phyloP scores from a whole-genome alignment of 2,329 filamentous ascomycete species.

The Monosporascus sp. region DNA sequence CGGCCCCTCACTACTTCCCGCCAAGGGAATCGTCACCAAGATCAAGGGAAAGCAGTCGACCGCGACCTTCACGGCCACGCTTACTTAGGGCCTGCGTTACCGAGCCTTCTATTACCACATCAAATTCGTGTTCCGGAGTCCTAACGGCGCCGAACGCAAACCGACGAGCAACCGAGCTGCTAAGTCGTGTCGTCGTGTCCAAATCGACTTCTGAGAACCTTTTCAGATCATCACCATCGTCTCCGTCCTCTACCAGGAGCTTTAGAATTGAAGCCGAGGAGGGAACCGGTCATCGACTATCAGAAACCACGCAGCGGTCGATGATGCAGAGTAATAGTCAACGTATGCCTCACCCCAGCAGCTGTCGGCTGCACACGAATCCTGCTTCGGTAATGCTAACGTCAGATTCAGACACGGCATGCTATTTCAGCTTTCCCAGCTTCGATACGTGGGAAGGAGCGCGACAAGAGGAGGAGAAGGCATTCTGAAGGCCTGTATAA shows the following conservation, averaged over 20 bases:
- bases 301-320: slow-evolving; percentile 14
- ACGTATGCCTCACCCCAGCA: slow-evolving; percentile 15
- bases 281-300: slow-evolving; percentile 12
- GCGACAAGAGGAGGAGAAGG: slow-evolving; percentile 36
- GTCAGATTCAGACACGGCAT: slow-evolving; percentile 34
- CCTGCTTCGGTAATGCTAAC: slow-evolving; percentile 9
- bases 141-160: slow-evolving; percentile 44
- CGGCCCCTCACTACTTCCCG: slow-evolving; percentile 30
- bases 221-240: slow-evolving; percentile 20
- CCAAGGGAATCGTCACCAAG: slow-evolving; percentile 39
- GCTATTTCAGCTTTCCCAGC: slow-evolving; percentile 70
- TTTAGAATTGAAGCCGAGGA: slow-evolving; percentile 28
- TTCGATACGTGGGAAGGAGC: slow-evolving; percentile 62
- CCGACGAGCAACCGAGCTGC: slow-evolving; percentile 49
- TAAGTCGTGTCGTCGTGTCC: slow-evolving; percentile 49
- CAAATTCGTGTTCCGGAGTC: slow-evolving; percentile 47
- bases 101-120: slow-evolving; percentile 53
- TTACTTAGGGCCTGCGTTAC: slow-evolving; percentile 52
- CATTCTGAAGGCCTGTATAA: slow-evolving; percentile 10
- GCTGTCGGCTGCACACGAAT: not conserved
- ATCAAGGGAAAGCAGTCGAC: slow-evolving; percentile 27
- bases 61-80: slow-evolving; percentile 38
- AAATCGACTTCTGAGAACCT: slow-evolving; percentile 35
- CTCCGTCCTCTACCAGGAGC: slow-evolving; percentile 32
- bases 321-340: slow-evolving; percentile 9